Base-by-base conservation (phyloP, 768 basidiomycete genomes). In the Mrakia blollopis region DNA sequence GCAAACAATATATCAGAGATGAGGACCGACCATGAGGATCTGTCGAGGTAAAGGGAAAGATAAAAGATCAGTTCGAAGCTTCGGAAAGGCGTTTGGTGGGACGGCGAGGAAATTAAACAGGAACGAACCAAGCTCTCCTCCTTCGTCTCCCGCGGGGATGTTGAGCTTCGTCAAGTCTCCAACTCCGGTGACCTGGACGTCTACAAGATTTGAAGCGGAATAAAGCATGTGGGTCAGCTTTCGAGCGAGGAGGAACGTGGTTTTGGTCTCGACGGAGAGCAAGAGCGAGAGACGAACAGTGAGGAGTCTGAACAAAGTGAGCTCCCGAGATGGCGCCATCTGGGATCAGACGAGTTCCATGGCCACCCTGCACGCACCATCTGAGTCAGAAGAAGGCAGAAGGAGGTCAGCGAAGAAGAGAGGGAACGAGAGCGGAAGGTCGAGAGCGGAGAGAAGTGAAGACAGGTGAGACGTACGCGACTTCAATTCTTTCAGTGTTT, bases 131-230 rank as follows among this genome's bases (percentile, higher is more conserved):
- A 91, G 84, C 85, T 91, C 87, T 74, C 83, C 83, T 68, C 89
- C 90, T 28, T 88, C 89, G 65, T 91, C 91, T 5, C 87, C 87
- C 0, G 82, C 80, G 10, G 89, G 88, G 41, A 91, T 85, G 82
- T 91, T 91, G 75, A 93, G 82, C 74, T 85, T 84, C 16, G 89
- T 90, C 77, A 91, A 81, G 81, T 92, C 87, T 9, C 90, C 91
- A 71, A 86, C 83, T 63, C 90, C 89, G 8, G 81, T 83, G 78
- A 84, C 88, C 85, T 86, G 80, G 85, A 85, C 72, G 76, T 81
- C 65, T 68, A 39, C 23, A n/a, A 0, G 25, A 21, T 3, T 25
- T 1, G 21, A 52, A 35, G n/a, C 0, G n/a, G 7, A 39, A 30
- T 3, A 2, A 52, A 28, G 41, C 35, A 47, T 41, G 25, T 41